Percentiles rank a stretch among this genome's conserved stretches.
Conservation (phyloP, 1,284 basidiomycete genomes). For the Sporisorium sorghi region DNA sequence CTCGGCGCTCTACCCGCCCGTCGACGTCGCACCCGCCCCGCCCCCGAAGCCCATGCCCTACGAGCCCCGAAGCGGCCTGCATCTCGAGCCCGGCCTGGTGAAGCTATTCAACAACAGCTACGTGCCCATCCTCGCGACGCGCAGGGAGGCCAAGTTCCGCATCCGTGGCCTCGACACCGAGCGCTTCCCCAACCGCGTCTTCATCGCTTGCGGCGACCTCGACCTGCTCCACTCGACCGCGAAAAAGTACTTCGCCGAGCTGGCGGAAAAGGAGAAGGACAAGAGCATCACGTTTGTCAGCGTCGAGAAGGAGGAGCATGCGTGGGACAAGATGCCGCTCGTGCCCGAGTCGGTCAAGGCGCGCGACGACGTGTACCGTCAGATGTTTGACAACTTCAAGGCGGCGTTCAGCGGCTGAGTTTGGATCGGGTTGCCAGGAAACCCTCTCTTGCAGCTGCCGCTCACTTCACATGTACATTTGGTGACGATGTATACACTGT, state of each 20-base stretch:
- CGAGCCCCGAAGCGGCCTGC: constrained; percentile 36
- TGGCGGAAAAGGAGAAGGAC: constrained; percentile 34
- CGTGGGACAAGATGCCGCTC: constrained; percentile 58
- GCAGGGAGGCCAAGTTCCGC: constrained; percentile 32
- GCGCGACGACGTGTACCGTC: constrained; percentile 27
- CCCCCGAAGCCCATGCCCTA: constrained; percentile 3
- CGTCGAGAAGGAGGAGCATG: constrained; percentile 56
- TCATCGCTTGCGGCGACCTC: constrained; percentile 50
- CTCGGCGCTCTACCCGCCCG: constrained; percentile 47
- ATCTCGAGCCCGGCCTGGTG: constrained; percentile 30
- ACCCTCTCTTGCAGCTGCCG: too few relatives aligned
- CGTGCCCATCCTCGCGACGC: constrained; percentile 26
- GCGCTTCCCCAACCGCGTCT: constrained; percentile 46
- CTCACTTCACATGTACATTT: too few relatives aligned
- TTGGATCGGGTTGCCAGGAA: too few relatives aligned
- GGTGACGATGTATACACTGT: too few relatives aligned
- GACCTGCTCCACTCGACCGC: constrained; percentile 53
- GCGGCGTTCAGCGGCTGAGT: constrained; percentile 13
- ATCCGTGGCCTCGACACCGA: constrained; percentile 36
- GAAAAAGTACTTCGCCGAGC: constrained; percentile 41
- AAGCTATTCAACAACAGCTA: constrained; percentile 55
- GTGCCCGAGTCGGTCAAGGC: constrained; percentile 32
- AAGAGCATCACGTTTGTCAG: constrained; percentile 38
- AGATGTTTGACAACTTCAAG: constrained; percentile 36
- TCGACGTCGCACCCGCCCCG: constrained; percentile 16